A percentile compares a stretch with the other conserved stretches of the same genome.
These are phyloP conservation scores for Auriscalpium vulgare DNA, from an alignment of 768 basidiomycete species.

Conservation along the genomic window DNA sequence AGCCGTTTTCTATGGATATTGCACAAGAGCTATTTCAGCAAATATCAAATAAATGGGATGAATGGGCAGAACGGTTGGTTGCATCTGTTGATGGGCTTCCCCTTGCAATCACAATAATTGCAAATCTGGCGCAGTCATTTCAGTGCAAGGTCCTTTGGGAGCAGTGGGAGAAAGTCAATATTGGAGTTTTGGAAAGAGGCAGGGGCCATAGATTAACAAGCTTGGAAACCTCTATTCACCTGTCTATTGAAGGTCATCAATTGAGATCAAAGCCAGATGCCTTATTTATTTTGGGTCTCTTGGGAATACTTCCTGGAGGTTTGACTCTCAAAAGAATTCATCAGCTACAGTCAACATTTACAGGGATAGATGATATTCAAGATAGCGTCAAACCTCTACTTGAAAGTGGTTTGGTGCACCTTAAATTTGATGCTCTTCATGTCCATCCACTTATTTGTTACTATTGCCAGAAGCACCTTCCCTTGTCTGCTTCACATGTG, in stretches of 20 bases:
- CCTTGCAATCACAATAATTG: constrained; percentile 1
- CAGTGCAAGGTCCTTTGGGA: not conserved
- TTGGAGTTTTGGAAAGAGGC: not conserved
- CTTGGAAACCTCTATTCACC: constrained; percentile 1
- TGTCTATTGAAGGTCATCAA: not conserved
- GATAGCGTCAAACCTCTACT: not conserved
- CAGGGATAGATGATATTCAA: not conserved
- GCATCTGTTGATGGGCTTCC: not conserved
- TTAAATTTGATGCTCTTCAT: not conserved
- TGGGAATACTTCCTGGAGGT: not conserved
- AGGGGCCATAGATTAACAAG: not conserved
- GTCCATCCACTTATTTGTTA: not conserved
- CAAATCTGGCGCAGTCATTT: not conserved
- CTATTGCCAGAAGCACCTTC: not conserved
- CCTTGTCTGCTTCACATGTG: not conserved
- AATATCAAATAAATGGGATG: not conserved
- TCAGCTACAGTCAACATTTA: not conserved
- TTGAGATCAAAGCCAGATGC: not conserved
- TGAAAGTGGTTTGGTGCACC: not conserved
- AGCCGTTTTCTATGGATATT: not conserved
- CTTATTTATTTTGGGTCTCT: not conserved
- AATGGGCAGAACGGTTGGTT: not conserved
- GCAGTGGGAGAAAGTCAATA: not conserved
- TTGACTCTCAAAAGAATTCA: not conserved
- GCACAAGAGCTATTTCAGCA: not conserved